Evolutionary conservation across 352 stramenopile genomes (phyloP), one percentile per base, ranked within the genome.

Genomic region (Phytopythium ostracodes): DNA sequence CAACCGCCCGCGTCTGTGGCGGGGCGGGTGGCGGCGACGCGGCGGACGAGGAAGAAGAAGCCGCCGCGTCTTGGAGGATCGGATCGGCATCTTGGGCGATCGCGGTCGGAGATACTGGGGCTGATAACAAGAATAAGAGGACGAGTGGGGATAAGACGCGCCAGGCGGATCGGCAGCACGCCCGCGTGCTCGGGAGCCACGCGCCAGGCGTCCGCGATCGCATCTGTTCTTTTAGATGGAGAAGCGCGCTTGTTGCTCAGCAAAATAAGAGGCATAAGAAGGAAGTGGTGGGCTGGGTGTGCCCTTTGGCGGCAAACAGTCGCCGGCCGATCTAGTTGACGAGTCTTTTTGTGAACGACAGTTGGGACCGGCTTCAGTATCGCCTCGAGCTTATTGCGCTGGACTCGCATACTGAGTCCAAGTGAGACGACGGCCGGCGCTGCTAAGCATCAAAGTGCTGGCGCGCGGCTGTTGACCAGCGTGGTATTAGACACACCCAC

Each of bases 1-100:
- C 54, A 60, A 72, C 65, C 62, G 70, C 65, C 24, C 22, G 22
- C 22, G 22, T 27, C 46, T 35, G 46, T 52, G 46, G 46, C 25
- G 64, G 53, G 18, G n/a, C n/a, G n/a, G n/a, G n/a, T n/a, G n/a
- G n/a, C n/a, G n/a, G n/a, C n/a, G n/a, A n/a, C n/a, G n/a, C n/a
- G n/a, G n/a, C n/a, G n/a, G n/a, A n/a, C n/a, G n/a, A n/a, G n/a
- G n/a, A n/a, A n/a, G 64, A 58, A 7, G 60, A 53, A 1, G 27
- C 25, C 9, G 25, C 20, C 8, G 18, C 31, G n/a, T 24, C 50
- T 44, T n/a, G n/a, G n/a, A n/a, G n/a, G n/a, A n/a, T n/a, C n/a
- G n/a, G n/a, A n/a, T 24, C 31, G 17, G 33, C 31, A 1, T 12
- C 42, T 9, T 20, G 14, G 14, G 24, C 22, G 29, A 20, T 18